Evolutionary conservation across 106 monocot genomes (phyloP).

Genomic region (Dendrobium huoshanense): DNA sequence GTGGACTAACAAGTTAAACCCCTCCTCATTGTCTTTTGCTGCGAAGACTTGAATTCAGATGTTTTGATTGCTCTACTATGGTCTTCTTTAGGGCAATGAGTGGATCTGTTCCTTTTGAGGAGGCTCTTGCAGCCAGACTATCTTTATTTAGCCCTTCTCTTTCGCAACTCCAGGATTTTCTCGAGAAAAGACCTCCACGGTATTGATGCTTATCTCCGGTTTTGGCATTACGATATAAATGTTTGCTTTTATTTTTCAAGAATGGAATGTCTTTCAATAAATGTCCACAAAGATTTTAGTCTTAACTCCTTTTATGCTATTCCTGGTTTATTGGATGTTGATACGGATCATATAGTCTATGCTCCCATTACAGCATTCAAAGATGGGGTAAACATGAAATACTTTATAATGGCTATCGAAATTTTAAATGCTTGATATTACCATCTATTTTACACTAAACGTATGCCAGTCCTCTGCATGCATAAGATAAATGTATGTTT

Average conservation of each 20-base stretch:
- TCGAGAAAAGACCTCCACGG: conserved; percentile 87
- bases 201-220: conserved; percentile 13
- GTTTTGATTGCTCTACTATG: not conserved
- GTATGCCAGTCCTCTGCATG: not conserved
- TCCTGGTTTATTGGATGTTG: not conserved
- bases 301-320: not conserved
- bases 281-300: not conserved
- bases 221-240: not conserved
- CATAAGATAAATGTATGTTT: not conserved
- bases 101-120: conserved; percentile 93
- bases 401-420: not conserved
- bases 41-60: not conserved
- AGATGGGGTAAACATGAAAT: not conserved
- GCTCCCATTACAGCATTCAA: not conserved
- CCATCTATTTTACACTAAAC: not conserved
- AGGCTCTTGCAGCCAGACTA: conserved; percentile 85
- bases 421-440: not conserved
- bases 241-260: not conserved
- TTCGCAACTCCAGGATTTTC: conserved; percentile 59
- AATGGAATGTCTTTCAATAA: not conserved
- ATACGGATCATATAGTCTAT: not conserved
- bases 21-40: conserved; percentile 6
- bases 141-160: conserved; percentile 82
- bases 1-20: conserved; percentile 75
- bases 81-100: conserved; percentile 71